Evolutionary conservation across 2,329 filamentous ascomycete species (phyloP).

Genomic region (Fusarium metavorans): DNA sequence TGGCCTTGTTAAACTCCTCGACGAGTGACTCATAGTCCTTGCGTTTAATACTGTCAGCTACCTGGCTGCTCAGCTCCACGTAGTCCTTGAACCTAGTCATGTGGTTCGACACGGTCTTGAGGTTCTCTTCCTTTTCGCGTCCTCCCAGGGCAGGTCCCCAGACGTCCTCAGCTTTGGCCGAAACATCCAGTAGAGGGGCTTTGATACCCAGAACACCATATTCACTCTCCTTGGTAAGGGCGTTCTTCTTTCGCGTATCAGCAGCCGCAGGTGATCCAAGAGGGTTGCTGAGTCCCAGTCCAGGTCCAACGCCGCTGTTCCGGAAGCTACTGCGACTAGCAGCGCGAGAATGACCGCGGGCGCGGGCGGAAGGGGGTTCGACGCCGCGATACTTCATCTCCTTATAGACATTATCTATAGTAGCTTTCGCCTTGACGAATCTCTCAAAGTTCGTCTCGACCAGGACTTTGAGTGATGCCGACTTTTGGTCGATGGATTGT

Average conservation of each 20-base stretch:
- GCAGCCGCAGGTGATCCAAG: slow-evolving; percentile 51
- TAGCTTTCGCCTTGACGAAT: slow-evolving; percentile 96
- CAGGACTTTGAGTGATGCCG: slow-evolving; percentile 92
- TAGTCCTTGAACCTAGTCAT: slow-evolving; percentile 85
- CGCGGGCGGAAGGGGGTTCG: slow-evolving; percentile 61
- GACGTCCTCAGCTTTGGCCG: slow-evolving; percentile 94
- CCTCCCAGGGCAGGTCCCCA: slow-evolving; percentile 96
- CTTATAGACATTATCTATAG: slow-evolving; percentile 98
- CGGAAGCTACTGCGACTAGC: slow-evolving; percentile 76
- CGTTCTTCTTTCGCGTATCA: slow-evolving; percentile 84
- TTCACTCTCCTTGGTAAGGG: slow-evolving; percentile 90
- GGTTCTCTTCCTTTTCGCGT: slow-evolving; percentile 87
- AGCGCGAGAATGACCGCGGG: slow-evolving; percentile 71
- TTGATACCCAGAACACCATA: slow-evolving; percentile 92
- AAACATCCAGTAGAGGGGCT: slow-evolving; percentile 86
- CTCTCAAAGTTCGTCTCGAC: slow-evolving; percentile 99
- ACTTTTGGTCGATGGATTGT: slow-evolving; percentile 96
- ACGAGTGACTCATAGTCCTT: slow-evolving; percentile 91
- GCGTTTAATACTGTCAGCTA: slow-evolving; percentile 88
- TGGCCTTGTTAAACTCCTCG: slow-evolving; percentile 87
- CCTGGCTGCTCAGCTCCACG: slow-evolving; percentile 81
- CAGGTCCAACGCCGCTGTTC: slow-evolving; percentile 57
- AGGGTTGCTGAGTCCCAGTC: slow-evolving; percentile 53
- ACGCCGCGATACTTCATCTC: slow-evolving; percentile 87
- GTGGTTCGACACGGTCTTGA: slow-evolving; percentile 81